Evolutionary conservation across 352 stramenopile species (phyloP).

Genomic region (Pythium brassicae): DNA sequence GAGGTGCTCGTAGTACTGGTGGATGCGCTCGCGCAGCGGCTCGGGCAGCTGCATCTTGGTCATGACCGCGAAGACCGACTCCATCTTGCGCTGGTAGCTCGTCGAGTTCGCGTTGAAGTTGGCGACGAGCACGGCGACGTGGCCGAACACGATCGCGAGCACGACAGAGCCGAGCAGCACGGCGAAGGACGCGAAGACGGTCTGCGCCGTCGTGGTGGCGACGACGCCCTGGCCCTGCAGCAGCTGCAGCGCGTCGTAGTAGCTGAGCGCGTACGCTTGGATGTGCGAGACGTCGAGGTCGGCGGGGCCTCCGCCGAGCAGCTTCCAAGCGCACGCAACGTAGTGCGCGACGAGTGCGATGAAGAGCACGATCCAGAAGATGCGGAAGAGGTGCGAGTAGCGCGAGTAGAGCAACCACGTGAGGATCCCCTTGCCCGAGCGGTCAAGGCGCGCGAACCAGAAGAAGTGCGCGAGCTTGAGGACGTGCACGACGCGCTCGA

Average conservation of each 20-base stretch:
- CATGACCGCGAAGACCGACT: conserved; percentile 51
- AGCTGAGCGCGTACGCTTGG: conserved; percentile 27
- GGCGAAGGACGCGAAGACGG: conserved; percentile 33
- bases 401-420: conserved; percentile 32
- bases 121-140: conserved; percentile 55
- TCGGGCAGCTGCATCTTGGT: conserved; percentile 42
- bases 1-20: conserved; percentile 69
- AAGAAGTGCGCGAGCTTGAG: background rate
- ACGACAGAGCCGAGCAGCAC: conserved; percentile 48
- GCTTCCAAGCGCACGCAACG: conserved; percentile 46
- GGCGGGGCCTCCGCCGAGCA: conserved; percentile 10
- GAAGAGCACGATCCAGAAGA: conserved; percentile 29
- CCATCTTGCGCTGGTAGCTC: conserved; percentile 64
- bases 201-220: conserved; percentile 15
- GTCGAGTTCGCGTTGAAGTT: conserved; percentile 54
- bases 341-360: conserved; percentile 44
- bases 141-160: conserved; percentile 55
- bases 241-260: conserved; percentile 44
- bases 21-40: conserved; percentile 48
- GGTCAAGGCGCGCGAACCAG: conserved; percentile 4
- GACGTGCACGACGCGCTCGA: conserved; percentile 12
- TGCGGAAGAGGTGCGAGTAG: conserved; percentile 27
- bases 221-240: conserved; percentile 49
- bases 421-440: conserved; percentile 9
- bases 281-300: background rate